These are phyloP conservation scores for Nicotiana knightiana DNA, from an alignment of 257 asterid genomes.

Conservation along the genomic window DNA sequence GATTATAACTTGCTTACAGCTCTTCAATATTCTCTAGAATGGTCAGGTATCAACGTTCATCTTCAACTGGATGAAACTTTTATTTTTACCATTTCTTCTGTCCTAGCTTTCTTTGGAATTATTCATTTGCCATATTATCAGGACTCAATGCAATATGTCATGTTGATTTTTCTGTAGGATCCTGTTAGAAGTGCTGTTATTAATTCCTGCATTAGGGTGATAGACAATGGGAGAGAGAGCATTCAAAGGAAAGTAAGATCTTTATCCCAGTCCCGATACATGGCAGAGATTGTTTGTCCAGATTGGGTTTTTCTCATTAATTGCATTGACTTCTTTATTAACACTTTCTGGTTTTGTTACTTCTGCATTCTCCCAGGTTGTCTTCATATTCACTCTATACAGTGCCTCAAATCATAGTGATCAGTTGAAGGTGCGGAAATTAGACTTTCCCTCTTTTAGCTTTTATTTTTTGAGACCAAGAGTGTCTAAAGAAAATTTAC, in stretches of 20 bases:
- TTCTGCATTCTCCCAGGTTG: slow-evolving; percentile 46
- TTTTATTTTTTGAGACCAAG: neutral
- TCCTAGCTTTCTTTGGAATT: neutral
- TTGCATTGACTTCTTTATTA: slow-evolving; percentile 8
- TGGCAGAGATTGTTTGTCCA: neutral
- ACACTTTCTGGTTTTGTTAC: slow-evolving; percentile 14
- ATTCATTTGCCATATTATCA: neutral
- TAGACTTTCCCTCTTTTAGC: slow-evolving; percentile 8
- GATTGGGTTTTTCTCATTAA: neutral
- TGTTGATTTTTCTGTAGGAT: slow-evolving; percentile 41
- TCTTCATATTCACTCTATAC: slow-evolving; percentile 77
- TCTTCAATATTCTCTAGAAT: neutral
- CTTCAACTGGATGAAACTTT: neutral
- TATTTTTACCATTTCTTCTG: neutral
- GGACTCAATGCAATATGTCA: slow-evolving; percentile 9
- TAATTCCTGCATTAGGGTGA: slow-evolving; percentile 93
- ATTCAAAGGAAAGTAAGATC: slow-evolving; percentile 71
- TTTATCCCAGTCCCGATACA: neutral
- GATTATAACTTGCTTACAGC: neutral
- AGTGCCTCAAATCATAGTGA: slow-evolving; percentile 85
- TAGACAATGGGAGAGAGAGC: slow-evolving; percentile 97
- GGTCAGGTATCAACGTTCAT: neutral
- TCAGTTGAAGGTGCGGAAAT: slow-evolving; percentile 74
- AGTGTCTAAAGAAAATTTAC: slow-evolving; percentile 11
- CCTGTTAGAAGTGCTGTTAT: slow-evolving; percentile 92